Base-by-base conservation (phyloP, 345 rosid species). In the Heritiera littoralis region DNA sequence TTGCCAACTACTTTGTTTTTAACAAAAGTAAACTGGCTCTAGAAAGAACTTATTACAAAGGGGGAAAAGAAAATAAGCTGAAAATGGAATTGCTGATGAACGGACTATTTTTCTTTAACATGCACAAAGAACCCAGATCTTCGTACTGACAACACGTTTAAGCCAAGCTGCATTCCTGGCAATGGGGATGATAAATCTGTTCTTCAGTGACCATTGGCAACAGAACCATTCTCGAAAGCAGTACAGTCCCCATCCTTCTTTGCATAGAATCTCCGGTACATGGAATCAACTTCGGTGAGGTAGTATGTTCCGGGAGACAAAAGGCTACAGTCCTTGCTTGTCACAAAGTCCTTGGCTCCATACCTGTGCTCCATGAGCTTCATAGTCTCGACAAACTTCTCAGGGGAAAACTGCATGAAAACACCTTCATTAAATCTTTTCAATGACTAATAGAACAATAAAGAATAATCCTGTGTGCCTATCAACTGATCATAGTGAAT, bases 351-450 rank as follows among this genome's bases (percentile, higher is more conserved):
- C 80, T 93, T 97, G 63, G 89, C 96, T n/a, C 99, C 99, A 13
- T 97, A 97, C 80, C 99, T 89, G 65, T 93, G 97, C 90, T 97
- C 99, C 97, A 91, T 94, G 72, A 97, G 89, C 87, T 94, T 87
- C 97, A 97, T 65, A 6, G 89, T 90, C 79, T 91, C 96, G 35
- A 92, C 92, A 79, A 97, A 97, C 66, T 93, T 92, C 89, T 89
- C 98, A 0, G 99, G 98, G 40, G 83, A 15, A 82, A 90, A 82
- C 99, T 97, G 90, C 86, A 84, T 8, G 30, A 23, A 63, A 77
- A 65, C 72, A 64, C 6, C 10, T 17, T 10, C 20, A 54, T 60
- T 61, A 32, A 58, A 71, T n/a, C 43, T 58, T 43, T 38, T 12
- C 28, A 1, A 8, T 28, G 28, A 5, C 18, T 18, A 54, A 13